Base-by-base conservation (phyloP, 768 basidiomycete genomes). In the Daedalea quercina region DNA sequence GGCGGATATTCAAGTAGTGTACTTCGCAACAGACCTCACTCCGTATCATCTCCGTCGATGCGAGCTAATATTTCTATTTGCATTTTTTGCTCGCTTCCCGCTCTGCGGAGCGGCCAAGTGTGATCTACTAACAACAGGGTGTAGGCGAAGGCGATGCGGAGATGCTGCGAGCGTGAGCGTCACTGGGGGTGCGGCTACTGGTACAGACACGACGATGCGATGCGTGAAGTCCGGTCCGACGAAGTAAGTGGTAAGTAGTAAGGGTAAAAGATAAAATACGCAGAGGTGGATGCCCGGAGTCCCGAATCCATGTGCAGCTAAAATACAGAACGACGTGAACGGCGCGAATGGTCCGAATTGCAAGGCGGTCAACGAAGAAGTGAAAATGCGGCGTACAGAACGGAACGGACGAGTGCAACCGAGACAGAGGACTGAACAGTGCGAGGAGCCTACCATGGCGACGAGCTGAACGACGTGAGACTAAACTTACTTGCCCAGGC, bases 1-100 rank as follows among this genome's bases (percentile, higher is more conserved):
- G 90, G 19, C 78, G 80, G 54, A 76, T 94, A 45, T 87, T 96
- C 61, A 78, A 85, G 48, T 78, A 40, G 26, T n/a, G 19, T 25
- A 20, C 11, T 40, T 15, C n/a, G 22, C 19, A 3, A 6, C 37
- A 51, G 12, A 2, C 47, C 13, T n/a, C 6, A 17, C 47, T 15
- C 43, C 47, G 22, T 31, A 13, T 17, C 50, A 51, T 48, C 48
- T 57, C 44, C 13, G 13, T 24, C 17, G 35, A 34, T 53, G 34
- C 40, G 52, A 37, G 45, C 33, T 34, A 53, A 6, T 40, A 44
- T 47, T 35, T 50, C 43, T 42, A 44, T 55, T 46, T 52, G 54
- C 40, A 42, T 47, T 28, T 35, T 19, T 50, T 56, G 63, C 58
- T 58, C 61, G 46, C 45, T 43, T 56, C 58, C 58, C 63, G 62